A percentile compares a stretch with the other conserved stretches of the same genome.
Evolutionary conservation across 2,329 filamentous ascomycete genomes (phyloP).

Genomic region (Diaporthe vaccinii): DNA sequence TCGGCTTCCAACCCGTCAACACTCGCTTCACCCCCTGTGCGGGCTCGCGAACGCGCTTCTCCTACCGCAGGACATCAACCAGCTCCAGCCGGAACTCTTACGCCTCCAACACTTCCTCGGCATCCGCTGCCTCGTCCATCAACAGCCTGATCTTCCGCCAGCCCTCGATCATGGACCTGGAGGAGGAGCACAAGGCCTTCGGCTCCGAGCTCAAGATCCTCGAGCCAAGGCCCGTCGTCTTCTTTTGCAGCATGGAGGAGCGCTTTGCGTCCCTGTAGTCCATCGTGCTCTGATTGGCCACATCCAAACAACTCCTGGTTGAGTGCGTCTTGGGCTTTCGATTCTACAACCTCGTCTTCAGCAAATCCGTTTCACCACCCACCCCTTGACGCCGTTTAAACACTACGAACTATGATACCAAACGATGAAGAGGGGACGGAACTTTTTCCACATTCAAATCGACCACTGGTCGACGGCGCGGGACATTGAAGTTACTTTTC

Average conservation of each 20-base stretch:
- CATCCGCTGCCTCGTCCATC: conserved; percentile 63
- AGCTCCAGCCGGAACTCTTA: conserved; percentile 59
- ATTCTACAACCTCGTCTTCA: conserved; percentile 28
- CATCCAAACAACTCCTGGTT: conserved; percentile 28
- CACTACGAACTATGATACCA: conserved; percentile 37
- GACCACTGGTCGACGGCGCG: conserved; percentile 34
- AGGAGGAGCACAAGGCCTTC: conserved; percentile 69
- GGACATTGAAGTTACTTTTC: background rate
- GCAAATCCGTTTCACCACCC: conserved; percentile 31
- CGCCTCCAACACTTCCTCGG: conserved; percentile 59
- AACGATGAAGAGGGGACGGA: conserved; percentile 21
- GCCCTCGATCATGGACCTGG: conserved; percentile 68
- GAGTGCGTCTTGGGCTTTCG: conserved; percentile 34
- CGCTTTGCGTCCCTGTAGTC: conserved; percentile 61
- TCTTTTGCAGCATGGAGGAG: conserved; percentile 75
- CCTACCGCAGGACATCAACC: conserved; percentile 66
- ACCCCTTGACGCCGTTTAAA: conserved; percentile 25
- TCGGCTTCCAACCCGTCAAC: conserved; percentile 64
- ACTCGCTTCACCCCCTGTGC: conserved; percentile 62
- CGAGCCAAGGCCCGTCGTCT: conserved; percentile 73
- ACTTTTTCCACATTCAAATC: conserved; percentile 33
- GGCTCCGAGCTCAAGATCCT: conserved; percentile 68
- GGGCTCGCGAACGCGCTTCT: conserved; percentile 44
- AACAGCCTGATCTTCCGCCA: conserved; percentile 72
- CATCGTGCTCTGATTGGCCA: background rate